Percentiles rank a stretch among this genome's conserved stretches.
These are phyloP conservation scores for Pichia nanzhaoensis DNA, from an alignment of 805 yeast genomes.

Conservation along the genomic window DNA sequence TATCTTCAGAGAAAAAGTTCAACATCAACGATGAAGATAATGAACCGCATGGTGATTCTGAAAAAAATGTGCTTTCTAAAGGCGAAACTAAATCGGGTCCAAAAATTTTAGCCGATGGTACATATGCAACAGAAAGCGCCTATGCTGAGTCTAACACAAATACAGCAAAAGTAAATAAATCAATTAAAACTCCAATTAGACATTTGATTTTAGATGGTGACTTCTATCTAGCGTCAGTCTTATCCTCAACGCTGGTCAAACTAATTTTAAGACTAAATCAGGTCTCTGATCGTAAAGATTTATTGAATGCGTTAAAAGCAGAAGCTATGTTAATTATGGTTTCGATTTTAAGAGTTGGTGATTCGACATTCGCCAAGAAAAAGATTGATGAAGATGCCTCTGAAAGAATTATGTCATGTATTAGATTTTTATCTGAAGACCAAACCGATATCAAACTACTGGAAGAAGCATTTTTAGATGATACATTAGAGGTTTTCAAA, in stretches of 20 bases:
- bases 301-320: slow-evolving; percentile 80
- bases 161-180: slow-evolving; percentile 31
- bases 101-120: slow-evolving; percentile 94
- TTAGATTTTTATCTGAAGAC: slow-evolving; percentile 69
- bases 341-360: slow-evolving; percentile 83
- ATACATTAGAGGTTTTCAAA: slow-evolving; percentile 79
- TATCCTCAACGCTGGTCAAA: slow-evolving; percentile 84
- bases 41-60: slow-evolving; percentile 8
- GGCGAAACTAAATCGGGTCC: slow-evolving; percentile 50
- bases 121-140: slow-evolving; percentile 93
- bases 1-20: slow-evolving; percentile 59
- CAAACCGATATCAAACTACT: slow-evolving; percentile 38
- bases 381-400: slow-evolving; percentile 92
- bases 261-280: slow-evolving; percentile 70
- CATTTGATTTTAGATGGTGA: slow-evolving; percentile 79
- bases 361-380: slow-evolving; percentile 58
- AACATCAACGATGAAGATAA: slow-evolving; percentile 14
- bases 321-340: slow-evolving; percentile 93
- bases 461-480: slow-evolving; percentile 74
- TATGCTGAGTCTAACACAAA: slow-evolving; percentile 38
- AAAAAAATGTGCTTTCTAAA: slow-evolving; percentile 7
- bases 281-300: slow-evolving; percentile 41
- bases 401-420: slow-evolving; percentile 88
- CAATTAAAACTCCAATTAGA: slow-evolving; percentile 63
- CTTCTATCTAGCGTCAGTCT: slow-evolving; percentile 81